phyloP scores from a whole-genome alignment of 257 asterid species.

The Paraleonurus japonicus region DNA sequence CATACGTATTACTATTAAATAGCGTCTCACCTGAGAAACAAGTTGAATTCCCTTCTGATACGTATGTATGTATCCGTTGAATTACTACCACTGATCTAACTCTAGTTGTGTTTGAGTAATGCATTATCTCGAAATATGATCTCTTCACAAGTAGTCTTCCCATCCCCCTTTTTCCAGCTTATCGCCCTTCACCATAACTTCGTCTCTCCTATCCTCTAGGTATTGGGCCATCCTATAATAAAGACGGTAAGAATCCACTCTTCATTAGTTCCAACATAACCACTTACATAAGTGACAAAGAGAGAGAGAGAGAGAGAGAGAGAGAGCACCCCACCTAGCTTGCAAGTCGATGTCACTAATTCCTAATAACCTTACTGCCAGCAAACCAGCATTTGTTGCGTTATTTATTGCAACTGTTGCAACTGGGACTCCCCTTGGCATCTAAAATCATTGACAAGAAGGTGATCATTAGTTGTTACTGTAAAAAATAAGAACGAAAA shows the following conservation, averaged over 20 bases:
- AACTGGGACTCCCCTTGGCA: constrained; percentile 98
- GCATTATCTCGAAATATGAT: background rate
- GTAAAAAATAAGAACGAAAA: background rate
- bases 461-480: background rate
- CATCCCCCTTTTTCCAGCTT: constrained; percentile 74
- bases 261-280: background rate
- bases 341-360: constrained; percentile 68
- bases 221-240: constrained; percentile 75
- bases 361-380: constrained; percentile 85
- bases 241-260: background rate
- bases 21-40: background rate
- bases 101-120: background rate
- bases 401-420: constrained; percentile 93
- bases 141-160: constrained; percentile 53
- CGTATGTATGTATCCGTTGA: too few species aligned
- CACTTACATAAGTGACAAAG: background rate
- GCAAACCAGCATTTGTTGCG: constrained; percentile 92
- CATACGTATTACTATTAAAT: too few species aligned
- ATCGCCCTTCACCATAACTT: constrained; percentile 70
- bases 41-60: background rate
- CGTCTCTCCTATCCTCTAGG: constrained; percentile 79
- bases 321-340: constrained; percentile 51
- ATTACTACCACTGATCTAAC: background rate
- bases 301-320: background rate
- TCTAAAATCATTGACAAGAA: constrained; percentile 38